These are phyloP conservation scores for Fusarium staphyleae DNA, from an alignment of 2,329 filamentous ascomycete species.

Conservation along the genomic window DNA sequence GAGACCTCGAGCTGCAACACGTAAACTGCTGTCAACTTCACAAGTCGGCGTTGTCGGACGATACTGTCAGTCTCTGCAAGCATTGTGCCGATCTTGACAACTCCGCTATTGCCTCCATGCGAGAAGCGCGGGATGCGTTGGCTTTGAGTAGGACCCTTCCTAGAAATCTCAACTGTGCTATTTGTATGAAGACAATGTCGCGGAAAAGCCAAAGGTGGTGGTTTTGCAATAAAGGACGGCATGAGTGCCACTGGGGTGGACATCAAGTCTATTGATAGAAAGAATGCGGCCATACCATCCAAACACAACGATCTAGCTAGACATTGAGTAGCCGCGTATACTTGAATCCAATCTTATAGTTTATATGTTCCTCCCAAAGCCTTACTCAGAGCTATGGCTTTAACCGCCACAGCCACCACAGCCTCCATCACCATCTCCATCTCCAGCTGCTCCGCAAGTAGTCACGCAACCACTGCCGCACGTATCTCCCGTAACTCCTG, in stretches of 20 bases:
- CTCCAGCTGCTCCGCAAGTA: constrained; percentile 8
- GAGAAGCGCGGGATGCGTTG: constrained; percentile 8
- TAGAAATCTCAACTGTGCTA: constrained; percentile 12
- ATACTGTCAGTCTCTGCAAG: background rate
- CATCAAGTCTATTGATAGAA: background rate
- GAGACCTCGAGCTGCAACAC: constrained; percentile 21
- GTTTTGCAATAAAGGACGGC: constrained; percentile 15
- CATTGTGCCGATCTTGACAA: background rate
- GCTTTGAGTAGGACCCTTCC: constrained; percentile 2
- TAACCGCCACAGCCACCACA: constrained; percentile 31
- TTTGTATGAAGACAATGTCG: constrained; percentile 6
- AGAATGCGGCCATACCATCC: no score
- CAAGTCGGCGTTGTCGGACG: background rate
- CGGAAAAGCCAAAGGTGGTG: constrained; percentile 9
- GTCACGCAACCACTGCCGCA: constrained; percentile 38
- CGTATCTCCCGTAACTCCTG: constrained; percentile 23
- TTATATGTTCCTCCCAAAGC: no score
- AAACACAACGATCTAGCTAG: no score
- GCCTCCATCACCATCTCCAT: constrained; percentile 20
- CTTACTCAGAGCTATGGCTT: background rate
- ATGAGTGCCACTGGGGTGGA: constrained; percentile 25
- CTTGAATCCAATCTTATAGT: no score
- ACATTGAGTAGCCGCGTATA: no score
- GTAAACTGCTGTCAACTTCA: background rate
- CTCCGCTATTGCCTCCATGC: background rate